Base-by-base conservation (phyloP, 306 rosid species). In the Casuarina cunninghamiana region DNA sequence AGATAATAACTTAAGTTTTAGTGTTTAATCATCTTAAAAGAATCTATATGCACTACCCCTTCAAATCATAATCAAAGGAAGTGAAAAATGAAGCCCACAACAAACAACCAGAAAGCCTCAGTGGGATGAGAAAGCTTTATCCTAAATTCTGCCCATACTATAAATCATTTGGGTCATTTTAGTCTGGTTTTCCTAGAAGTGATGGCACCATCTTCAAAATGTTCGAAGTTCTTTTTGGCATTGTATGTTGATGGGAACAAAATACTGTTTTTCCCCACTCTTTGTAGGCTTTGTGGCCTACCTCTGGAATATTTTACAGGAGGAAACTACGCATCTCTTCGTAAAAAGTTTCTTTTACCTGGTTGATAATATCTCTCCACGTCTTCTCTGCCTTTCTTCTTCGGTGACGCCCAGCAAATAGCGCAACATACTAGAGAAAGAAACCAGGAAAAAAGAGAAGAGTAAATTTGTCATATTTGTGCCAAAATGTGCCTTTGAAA, bases 311-410 rank as follows among this genome's bases (percentile, higher is more conserved):
- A 61, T 63, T 49, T 41, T 74, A 70, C 53, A 61, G 74, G 39
- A 69, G 6, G 4, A 76, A 49, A 68, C 77, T 21, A 54, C 13
- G 54, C 17, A 72, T n/a, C 66, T 69, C 75, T 62, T 44, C 86
- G 73, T 26, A 60, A 70, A 69, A 71, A 75, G 48, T 50, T 49
- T 53, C 41, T 71, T 8, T 78, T 85, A 94, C 97, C 97, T 91
- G 16, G 99, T 93, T 79, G 97, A 81, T 75, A 95, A 80, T 83
- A 95, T 95, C 86, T 95, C 97, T 90, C 84, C 96, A 21, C 97
- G 92, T 83, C 97, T 95, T 60, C 12, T 76, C 86, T 88, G 84
- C 84, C 99, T 91, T 88, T 93, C 99, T 80, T 92, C 97, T 67
- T 95, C 99, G 16, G 96, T 89, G 84, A 93, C 62, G 61, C 99